Evolutionary conservation across 345 rosid genomes (phyloP).

Genomic region (Adansonia digitata): DNA sequence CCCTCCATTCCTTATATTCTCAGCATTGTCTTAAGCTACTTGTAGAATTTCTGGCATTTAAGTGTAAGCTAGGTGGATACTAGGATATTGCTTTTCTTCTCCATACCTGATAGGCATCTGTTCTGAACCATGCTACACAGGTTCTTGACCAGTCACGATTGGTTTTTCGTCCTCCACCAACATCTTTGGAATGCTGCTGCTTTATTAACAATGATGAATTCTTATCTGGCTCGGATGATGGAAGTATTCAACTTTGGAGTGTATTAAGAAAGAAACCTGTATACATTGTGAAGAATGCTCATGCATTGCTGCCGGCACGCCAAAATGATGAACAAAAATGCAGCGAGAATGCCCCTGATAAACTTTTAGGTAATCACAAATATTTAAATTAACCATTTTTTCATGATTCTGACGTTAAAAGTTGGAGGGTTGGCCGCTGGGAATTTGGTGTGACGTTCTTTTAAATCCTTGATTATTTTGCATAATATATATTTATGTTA

Average conservation of each 20-base stretch:
- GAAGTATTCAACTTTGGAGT: constrained; percentile 79
- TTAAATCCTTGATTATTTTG: not conserved
- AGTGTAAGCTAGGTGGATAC: not conserved
- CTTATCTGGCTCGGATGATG: constrained; percentile 93
- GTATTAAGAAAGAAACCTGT: constrained; percentile 68
- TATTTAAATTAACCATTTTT: not conserved
- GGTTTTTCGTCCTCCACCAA: constrained; percentile 72
- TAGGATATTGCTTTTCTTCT: not conserved
- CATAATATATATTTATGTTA: not conserved
- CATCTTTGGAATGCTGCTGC: constrained; percentile 89
- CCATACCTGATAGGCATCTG: not conserved
- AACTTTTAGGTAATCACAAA: constrained; percentile 43
- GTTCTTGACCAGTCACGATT: constrained; percentile 69
- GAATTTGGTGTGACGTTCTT: not conserved
- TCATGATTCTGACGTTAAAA: not conserved
- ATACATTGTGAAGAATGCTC: constrained; percentile 70
- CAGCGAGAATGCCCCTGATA: constrained; percentile 27
- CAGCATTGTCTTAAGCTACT: not conserved
- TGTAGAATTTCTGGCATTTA: not conserved
- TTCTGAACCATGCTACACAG: constrained; percentile 33
- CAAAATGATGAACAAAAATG: constrained; percentile 24
- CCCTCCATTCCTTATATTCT: not conserved
- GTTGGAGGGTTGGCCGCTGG: not conserved
- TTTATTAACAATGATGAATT: constrained; percentile 77
- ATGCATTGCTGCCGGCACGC: constrained; percentile 29